Evolutionary conservation across 441 rosid species (phyloP).

Genomic region (Gossypium gossypioides): DNA sequence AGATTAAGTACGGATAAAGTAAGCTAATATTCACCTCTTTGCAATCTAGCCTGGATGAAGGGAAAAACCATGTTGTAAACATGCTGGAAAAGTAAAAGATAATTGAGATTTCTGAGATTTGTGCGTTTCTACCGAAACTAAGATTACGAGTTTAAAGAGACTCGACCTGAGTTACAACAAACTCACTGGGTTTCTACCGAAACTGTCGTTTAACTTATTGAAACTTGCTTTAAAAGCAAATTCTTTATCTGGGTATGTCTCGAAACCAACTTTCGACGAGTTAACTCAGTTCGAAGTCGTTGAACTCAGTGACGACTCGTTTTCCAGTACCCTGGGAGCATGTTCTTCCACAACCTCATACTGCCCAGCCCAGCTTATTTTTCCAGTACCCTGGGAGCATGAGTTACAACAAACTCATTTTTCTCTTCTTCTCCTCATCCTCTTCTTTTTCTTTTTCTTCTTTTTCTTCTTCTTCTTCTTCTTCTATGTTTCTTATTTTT

Average conservation of each 20-base stretch:
- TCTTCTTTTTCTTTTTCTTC: too few relatives aligned
- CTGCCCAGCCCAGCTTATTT: too few relatives aligned
- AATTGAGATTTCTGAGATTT: too few relatives aligned
- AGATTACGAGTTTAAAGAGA: conserved; percentile 25
- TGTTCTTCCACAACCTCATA: conserved; percentile 39
- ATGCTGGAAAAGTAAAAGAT: conserved; percentile 39
- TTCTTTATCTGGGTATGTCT: conserved; percentile 44
- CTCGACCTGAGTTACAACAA: conserved; percentile 72
- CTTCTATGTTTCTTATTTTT: too few relatives aligned
- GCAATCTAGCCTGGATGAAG: conserved; percentile 62
- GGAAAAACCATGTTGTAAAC: conserved; percentile 49
- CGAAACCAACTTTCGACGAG: conserved; percentile 39
- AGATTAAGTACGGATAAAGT: neutral
- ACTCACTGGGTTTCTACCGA: conserved; percentile 50
- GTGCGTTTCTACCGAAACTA: too few relatives aligned
- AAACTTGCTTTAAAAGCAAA: conserved; percentile 60
- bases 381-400: too few relatives aligned
- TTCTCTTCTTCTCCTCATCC: too few relatives aligned
- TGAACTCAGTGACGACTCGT: conserved; percentile 65
- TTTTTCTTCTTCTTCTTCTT: too few relatives aligned
- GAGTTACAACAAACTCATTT: too few relatives aligned
- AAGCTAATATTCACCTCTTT: conserved; percentile 34
- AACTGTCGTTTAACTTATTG: conserved; percentile 37
- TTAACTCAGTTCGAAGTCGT: conserved; percentile 50
- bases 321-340: conserved; percentile 45